A percentile compares a stretch with the other conserved stretches of the same genome.
Conservation (phyloP, 2,329 filamentous ascomycete genomes). For the Trichoderma lentiforme region DNA sequence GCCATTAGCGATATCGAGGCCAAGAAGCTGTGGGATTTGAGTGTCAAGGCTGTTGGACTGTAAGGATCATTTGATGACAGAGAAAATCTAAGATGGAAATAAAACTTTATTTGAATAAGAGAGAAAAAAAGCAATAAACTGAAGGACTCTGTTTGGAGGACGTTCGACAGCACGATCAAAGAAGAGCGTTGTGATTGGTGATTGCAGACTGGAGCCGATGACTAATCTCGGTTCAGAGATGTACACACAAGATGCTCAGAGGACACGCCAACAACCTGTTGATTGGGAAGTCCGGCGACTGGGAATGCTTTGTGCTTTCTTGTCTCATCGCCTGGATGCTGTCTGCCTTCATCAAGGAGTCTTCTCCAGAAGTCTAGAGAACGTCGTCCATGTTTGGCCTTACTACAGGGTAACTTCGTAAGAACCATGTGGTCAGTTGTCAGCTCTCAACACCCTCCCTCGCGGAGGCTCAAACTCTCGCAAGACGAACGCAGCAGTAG, state of each 20-base stretch:
- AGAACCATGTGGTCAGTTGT: neutral
- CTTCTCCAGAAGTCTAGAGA: too few species aligned
- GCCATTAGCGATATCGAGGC: slow-evolving; percentile 35
- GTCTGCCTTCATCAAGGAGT: too few species aligned
- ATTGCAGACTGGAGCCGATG: neutral
- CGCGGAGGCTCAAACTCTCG: neutral
- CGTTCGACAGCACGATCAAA: neutral
- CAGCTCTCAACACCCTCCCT: neutral
- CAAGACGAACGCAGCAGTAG: neutral
- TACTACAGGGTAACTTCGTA: too few species aligned
- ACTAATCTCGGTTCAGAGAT: neutral
- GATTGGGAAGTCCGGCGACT: too few species aligned
- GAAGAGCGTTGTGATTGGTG: neutral
- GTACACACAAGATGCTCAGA: neutral
- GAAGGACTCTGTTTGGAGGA: neutral
- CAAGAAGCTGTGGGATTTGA: slow-evolving; percentile 44
- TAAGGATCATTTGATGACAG: neutral
- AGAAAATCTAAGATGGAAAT: neutral
- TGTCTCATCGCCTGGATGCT: too few species aligned
- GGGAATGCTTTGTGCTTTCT: too few species aligned
- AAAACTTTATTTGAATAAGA: neutral
- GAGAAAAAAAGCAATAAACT: neutral
- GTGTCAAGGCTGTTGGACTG: slow-evolving; percentile 42
- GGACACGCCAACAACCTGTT: too few species aligned
- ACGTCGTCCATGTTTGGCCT: too few species aligned